Evolutionary conservation across 768 basidiomycete species (phyloP).

Genomic region (Russula abietina): DNA sequence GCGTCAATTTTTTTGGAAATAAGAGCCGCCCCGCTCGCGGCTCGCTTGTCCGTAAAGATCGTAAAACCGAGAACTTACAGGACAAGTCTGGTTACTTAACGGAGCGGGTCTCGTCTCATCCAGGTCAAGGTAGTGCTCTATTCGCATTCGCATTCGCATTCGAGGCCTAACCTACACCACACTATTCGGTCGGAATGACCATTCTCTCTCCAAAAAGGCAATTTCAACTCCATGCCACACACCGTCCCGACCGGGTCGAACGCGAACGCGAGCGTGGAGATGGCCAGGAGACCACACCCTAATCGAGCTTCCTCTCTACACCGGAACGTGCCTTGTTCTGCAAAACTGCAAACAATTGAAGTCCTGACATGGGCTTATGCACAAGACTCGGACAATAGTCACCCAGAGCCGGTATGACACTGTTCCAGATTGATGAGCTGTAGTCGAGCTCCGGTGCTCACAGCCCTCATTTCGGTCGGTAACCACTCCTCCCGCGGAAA

Average conservation of each 20-base stretch:
- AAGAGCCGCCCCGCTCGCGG: neutral
- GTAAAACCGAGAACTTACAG: slow-evolving; percentile 13
- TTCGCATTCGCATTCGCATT: too few species aligned
- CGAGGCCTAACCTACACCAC: neutral
- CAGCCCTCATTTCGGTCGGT: neutral
- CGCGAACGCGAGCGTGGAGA: neutral
- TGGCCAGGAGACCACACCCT: neutral
- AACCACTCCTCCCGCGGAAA: neutral
- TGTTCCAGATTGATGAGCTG: neutral
- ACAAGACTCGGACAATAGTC: slow-evolving; percentile 8
- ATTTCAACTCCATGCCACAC: neutral
- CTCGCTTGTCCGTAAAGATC: slow-evolving; percentile 1
- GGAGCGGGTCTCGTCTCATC: neutral
- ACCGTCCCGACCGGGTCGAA: slow-evolving; percentile 23
- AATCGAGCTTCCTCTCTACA: neutral
- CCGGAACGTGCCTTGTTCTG: neutral
- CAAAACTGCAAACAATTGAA: neutral
- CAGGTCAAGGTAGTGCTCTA: too few species aligned
- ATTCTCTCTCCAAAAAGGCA: neutral
- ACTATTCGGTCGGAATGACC: neutral
- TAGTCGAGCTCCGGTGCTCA: neutral
- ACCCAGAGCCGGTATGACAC: neutral
- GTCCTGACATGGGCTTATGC: neutral
- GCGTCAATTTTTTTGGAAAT: slow-evolving; percentile 2
- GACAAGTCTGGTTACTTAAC: slow-evolving; percentile 15